phyloP scores from a whole-genome alignment of 2,329 filamentous ascomycete genomes.

The Lachnellula willkommii region DNA sequence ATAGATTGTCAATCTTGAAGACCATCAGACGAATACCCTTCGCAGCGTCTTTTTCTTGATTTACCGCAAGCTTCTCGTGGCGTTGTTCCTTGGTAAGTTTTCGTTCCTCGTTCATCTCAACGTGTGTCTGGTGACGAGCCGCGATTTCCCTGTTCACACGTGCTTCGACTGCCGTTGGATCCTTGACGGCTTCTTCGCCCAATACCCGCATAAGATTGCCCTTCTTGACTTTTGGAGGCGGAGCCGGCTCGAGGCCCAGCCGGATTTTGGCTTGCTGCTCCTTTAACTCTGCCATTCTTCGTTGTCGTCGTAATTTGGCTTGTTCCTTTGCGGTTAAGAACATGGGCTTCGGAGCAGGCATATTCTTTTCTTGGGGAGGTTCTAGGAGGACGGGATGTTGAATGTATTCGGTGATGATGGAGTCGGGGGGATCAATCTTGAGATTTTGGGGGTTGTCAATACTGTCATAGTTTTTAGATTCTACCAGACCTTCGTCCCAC shows the following conservation, averaged over 20 bases:
- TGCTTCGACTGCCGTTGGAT: conserved; percentile 94
- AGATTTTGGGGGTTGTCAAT: conserved; percentile 60
- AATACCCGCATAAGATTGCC: conserved; percentile 96
- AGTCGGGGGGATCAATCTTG: conserved; percentile 72
- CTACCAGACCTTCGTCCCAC: conserved; percentile 90
- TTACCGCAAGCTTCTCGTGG: conserved; percentile 72
- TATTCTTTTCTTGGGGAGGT: conserved; percentile 82
- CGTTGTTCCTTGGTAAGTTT: conserved; percentile 85
- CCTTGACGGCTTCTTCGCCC: conserved; percentile 80
- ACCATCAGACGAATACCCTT: conserved; percentile 83
- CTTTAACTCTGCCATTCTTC: conserved; percentile 87
- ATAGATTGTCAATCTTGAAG: conserved; percentile 83
- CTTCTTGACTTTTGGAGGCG: conserved; percentile 94
- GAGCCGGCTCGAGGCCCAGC: conserved; percentile 81
- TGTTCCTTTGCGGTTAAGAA: conserved; percentile 88
- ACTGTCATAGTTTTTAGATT: conserved; percentile 67
- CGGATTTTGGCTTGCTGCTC: conserved; percentile 96
- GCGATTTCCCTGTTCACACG: conserved; percentile 90
- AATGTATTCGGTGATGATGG: conserved; percentile 83
- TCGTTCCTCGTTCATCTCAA: conserved; percentile 73
- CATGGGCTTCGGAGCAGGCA: conserved; percentile 78
- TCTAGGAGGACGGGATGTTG: conserved; percentile 90
- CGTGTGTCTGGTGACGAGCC: conserved; percentile 74
- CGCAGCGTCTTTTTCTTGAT: conserved; percentile 82
- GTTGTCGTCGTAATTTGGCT: conserved; percentile 82